Conservation (phyloP, 805 yeast genomes). For the Barnettozyma sucrosica region DNA sequence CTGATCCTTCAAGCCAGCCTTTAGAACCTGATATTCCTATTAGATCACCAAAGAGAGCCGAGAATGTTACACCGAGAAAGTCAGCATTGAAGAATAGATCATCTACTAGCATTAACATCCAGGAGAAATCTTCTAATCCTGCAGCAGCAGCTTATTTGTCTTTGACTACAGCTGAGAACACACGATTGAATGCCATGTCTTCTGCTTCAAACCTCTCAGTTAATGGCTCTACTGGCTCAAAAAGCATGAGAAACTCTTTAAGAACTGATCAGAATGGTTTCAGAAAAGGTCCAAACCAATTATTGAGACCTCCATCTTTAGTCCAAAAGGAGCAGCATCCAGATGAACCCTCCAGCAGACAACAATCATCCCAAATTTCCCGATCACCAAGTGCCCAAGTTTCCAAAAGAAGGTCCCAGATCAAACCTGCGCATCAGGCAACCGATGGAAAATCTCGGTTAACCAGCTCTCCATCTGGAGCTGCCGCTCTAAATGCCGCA, state of each 20-base stretch:
- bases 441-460: not conserved
- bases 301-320: not conserved
- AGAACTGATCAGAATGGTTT: constrained; percentile 3
- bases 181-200: constrained; percentile 62
- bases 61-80: constrained; percentile 34
- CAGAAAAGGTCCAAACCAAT: not conserved
- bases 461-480: constrained; percentile 17
- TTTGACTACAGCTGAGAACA: constrained; percentile 72
- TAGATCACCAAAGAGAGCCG: constrained; percentile 28
- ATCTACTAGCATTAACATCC: constrained; percentile 21
- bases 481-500: constrained; percentile 43
- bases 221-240: constrained; percentile 8
- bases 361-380: constrained; percentile 1
- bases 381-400: constrained; percentile 1
- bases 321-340: not conserved
- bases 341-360: constrained; percentile 1
- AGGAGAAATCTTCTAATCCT: constrained; percentile 25
- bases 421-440: not conserved
- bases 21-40: constrained; percentile 25
- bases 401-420: constrained; percentile 1
- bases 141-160: constrained; percentile 64
- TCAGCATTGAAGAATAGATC: constrained; percentile 34
- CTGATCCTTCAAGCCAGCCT: constrained; percentile 1
- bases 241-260: constrained; percentile 22
- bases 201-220: constrained; percentile 11